phyloP scores from a whole-genome alignment of 495 filamentous ascomycete genomes.

The Aspergillus diversus region DNA sequence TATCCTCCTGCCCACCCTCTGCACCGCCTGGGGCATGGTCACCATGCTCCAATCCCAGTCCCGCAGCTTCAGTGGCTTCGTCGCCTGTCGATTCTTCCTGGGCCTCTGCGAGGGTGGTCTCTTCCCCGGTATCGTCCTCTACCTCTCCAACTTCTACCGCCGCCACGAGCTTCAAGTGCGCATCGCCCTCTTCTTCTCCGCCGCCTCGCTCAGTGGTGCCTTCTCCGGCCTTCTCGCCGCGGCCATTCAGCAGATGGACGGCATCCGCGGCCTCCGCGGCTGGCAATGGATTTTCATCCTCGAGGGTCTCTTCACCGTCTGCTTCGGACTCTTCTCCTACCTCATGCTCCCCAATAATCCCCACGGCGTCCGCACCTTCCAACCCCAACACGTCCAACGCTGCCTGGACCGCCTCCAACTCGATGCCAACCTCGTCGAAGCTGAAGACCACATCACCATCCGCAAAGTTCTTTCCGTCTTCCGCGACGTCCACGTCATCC shows the following conservation, averaged over 20 bases:
- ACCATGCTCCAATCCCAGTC: slow-evolving; percentile 18
- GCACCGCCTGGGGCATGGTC: slow-evolving; percentile 17
- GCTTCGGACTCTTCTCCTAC: slow-evolving; percentile 18
- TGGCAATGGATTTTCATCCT: slow-evolving; percentile 25
- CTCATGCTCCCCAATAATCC: slow-evolving; percentile 14
- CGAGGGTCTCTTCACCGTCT: slow-evolving; percentile 21
- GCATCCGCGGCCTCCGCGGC: slow-evolving; percentile 16
- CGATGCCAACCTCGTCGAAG: slow-evolving; percentile 16
- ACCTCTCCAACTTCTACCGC: slow-evolving; percentile 22
- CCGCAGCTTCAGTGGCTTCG: slow-evolving; percentile 15
- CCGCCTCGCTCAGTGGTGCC: slow-evolving; percentile 18
- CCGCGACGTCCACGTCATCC: slow-evolving; percentile 4
- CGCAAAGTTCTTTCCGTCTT: slow-evolving; percentile 15
- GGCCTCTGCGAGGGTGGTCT: slow-evolving; percentile 18
- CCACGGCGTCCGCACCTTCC: slow-evolving; percentile 4
- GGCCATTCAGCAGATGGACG: slow-evolving; percentile 20
- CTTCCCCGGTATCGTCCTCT: slow-evolving; percentile 18
- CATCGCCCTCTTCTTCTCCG: slow-evolving; percentile 21
- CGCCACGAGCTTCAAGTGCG: slow-evolving; percentile 19
- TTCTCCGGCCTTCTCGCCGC: slow-evolving; percentile 19
- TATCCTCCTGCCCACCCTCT: slow-evolving; percentile 19
- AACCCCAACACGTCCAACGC: slow-evolving; percentile 5
- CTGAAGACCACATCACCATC: slow-evolving; percentile 7
- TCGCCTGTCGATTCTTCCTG: slow-evolving; percentile 18
- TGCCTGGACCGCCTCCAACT: slow-evolving; percentile 9